A percentile compares a stretch with the other conserved stretches of the same genome.
Conservation (phyloP, 1,284 basidiomycete species). For the Cryptococcus sp. region DNA sequence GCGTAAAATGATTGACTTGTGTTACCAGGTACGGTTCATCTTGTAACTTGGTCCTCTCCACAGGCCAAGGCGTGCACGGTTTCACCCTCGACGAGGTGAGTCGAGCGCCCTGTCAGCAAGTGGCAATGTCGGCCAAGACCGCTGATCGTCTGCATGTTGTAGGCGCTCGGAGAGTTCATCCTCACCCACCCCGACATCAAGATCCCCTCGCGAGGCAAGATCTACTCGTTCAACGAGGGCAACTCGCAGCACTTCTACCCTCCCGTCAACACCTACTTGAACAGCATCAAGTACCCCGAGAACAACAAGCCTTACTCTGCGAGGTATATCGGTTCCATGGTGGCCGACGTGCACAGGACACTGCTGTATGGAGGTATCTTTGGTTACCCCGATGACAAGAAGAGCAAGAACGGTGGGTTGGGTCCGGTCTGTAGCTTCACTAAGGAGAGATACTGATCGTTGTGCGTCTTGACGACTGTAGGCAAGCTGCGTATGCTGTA, state of each 20-base stretch:
- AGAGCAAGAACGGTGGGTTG: constrained; percentile 70
- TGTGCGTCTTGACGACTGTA: constrained; percentile 5
- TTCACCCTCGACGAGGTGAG: constrained; percentile 87
- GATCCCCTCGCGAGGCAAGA: constrained; percentile 93
- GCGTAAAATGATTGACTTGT: background rate
- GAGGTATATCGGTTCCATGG: constrained; percentile 99
- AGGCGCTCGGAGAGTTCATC: constrained; percentile 93
- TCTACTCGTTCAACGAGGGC: constrained; percentile 99
- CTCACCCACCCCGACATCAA: constrained; percentile 97
- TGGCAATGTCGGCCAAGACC: background rate
- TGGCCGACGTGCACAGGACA: constrained; percentile 76
- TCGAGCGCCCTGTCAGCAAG: background rate
- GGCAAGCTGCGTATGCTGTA: constrained; percentile 95
- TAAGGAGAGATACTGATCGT: background rate
- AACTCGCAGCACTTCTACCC: constrained; percentile 93
- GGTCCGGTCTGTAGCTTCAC: background rate
- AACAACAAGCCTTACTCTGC: constrained; percentile 79
- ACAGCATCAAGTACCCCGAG: constrained; percentile 88
- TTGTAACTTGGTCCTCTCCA: constrained; percentile 93
- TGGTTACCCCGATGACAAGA: constrained; percentile 97
- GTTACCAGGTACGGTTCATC: constrained; percentile 88
- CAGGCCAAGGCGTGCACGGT: constrained; percentile 94
- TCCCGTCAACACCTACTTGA: constrained; percentile 82
- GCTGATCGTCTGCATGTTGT: background rate
- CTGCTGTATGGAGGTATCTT: constrained; percentile 98